phyloP scores from a whole-genome alignment of 768 basidiomycete species.

The Dacryopinax primogenitus region DNA sequence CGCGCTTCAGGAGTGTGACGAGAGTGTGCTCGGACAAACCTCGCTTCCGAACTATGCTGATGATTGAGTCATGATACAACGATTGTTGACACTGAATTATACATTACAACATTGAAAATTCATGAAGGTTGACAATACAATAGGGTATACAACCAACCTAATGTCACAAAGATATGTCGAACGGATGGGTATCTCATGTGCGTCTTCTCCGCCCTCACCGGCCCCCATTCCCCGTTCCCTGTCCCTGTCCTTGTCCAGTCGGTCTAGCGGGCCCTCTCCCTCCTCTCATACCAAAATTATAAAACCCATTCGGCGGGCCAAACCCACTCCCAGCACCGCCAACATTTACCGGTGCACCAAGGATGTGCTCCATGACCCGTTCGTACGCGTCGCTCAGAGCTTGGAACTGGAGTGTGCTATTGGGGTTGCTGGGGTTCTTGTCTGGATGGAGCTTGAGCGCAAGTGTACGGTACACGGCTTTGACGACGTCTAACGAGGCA shows the following conservation, averaged over 20 bases:
- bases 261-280: background rate
- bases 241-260: background rate
- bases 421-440: conserved; percentile 54
- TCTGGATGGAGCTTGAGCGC: conserved; percentile 63
- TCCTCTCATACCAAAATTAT: background rate
- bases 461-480: conserved; percentile 53
- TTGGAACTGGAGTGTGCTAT: conserved; percentile 60
- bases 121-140: background rate
- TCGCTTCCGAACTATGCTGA: conserved; percentile 4
- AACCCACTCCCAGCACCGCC: background rate
- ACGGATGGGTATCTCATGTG: no score
- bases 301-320: conserved; percentile 1
- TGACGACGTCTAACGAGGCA: conserved; percentile 49
- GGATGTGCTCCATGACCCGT: conserved; percentile 41
- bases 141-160: conserved; percentile 5
- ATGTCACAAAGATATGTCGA: no score
- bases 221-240: background rate
- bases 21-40: background rate
- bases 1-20: background rate
- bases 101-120: background rate
- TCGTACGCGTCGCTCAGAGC: conserved; percentile 55
- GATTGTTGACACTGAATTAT: background rate
- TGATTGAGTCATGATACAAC: no score
- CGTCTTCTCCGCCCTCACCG: background rate
- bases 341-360: background rate